These are phyloP conservation scores for Lolium rigidum DNA, from an alignment of 176 grass and related monocot species.

Conservation along the genomic window DNA sequence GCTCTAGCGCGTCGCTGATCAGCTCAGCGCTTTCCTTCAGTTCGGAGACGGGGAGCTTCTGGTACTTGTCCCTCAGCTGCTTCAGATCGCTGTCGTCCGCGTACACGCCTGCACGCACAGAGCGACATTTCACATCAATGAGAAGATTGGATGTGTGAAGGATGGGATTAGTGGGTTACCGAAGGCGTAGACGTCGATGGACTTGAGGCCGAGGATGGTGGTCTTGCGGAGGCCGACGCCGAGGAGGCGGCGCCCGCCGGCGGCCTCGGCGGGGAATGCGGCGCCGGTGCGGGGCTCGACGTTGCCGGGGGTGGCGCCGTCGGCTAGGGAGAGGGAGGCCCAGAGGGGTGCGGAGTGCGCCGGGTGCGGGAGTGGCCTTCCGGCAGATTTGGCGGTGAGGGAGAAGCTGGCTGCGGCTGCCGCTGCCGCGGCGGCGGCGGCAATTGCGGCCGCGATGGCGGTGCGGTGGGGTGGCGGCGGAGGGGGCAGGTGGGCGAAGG, in stretches of 20 bases:
- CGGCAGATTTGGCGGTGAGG: constrained; percentile 42
- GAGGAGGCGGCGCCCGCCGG: constrained; percentile 59
- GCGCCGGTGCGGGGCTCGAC: constrained; percentile 64
- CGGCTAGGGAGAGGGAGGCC: constrained; percentile 75
- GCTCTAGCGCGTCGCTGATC: constrained; percentile 63
- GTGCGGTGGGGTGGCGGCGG: constrained; percentile 8
- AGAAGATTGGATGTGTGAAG: neutral
- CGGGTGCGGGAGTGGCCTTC: constrained; percentile 27
- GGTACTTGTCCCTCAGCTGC: constrained; percentile 65
- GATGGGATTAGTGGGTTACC: constrained; percentile 50
- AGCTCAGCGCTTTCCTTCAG: constrained; percentile 60
- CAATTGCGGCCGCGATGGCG: constrained; percentile 47
- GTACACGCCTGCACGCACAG: constrained; percentile 70
- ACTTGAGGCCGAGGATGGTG: constrained; percentile 79
- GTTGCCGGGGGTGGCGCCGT: constrained; percentile 32
- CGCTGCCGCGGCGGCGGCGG: constrained; percentile 21
- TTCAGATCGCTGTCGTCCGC: constrained; percentile 69
- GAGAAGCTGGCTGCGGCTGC: constrained; percentile 49
- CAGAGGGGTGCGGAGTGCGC: constrained; percentile 48
- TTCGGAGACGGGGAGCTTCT: constrained; percentile 53
- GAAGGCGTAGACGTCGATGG: constrained; percentile 83
- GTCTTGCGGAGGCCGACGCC: constrained; percentile 78
- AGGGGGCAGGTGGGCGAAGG: constrained; percentile 37
- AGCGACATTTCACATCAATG: constrained; percentile 13
- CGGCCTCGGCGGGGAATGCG: constrained; percentile 58